Evolutionary conservation across 371 early-diverging fungal species (phyloP).

Genomic region (Mortierella sp.): DNA sequence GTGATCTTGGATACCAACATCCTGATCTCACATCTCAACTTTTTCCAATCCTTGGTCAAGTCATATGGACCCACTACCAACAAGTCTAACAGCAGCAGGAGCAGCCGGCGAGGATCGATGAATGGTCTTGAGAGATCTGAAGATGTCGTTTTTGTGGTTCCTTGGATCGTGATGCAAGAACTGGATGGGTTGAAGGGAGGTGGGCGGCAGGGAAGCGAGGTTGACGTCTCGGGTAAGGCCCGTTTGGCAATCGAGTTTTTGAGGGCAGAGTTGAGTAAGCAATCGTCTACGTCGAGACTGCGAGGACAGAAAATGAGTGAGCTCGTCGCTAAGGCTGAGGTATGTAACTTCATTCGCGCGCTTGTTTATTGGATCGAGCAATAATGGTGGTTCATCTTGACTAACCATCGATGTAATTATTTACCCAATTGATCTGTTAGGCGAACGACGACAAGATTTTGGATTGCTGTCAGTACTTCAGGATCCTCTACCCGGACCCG

Average conservation of each 20-base stretch:
- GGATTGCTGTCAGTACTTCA: conserved; percentile 63
- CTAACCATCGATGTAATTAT: no score
- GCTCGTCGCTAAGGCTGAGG: conserved; percentile 36
- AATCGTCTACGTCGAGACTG: conserved; percentile 21
- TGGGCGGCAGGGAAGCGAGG: conserved; percentile 19
- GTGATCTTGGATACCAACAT: conserved; percentile 60
- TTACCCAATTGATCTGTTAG: conserved; percentile 27
- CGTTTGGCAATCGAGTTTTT: conserved; percentile 50
- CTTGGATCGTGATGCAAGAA: conserved; percentile 61
- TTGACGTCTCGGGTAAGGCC: conserved; percentile 39
- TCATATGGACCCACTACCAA: conserved; percentile 18
- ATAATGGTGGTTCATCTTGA: no score
- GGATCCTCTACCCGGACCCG: conserved; percentile 23
- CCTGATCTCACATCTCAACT: conserved; percentile 57
- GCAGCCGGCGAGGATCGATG: neutral
- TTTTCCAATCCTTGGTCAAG: conserved; percentile 44
- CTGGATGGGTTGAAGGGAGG: conserved; percentile 53
- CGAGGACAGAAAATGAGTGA: conserved; percentile 57
- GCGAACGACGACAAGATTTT: conserved; percentile 58
- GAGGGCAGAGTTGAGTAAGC: conserved; percentile 42
- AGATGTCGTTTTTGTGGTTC: conserved; percentile 43
- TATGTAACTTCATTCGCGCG: conserved; percentile 9
- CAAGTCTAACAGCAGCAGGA: neutral
- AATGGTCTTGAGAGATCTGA: neutral
- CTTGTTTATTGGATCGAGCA: neutral